phyloP scores from a whole-genome alignment of 1,284 basidiomycete species.

The Serendipita sp. region DNA sequence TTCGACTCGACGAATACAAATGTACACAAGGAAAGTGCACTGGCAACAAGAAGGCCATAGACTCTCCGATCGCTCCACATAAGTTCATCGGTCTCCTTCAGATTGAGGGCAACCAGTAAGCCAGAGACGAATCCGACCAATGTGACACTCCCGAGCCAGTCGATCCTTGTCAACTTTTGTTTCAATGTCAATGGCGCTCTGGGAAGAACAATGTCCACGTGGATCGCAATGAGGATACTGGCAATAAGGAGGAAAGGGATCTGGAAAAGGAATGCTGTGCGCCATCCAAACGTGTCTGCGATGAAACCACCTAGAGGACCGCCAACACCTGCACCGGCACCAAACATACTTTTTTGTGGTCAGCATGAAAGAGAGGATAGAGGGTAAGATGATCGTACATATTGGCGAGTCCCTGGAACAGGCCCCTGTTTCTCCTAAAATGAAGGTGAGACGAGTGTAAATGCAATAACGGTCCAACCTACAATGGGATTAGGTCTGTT shows the following conservation, averaged over 20 bases:
- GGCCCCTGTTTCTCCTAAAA: constrained; percentile 61
- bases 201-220: constrained; percentile 58
- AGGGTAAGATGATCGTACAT: constrained; percentile 36
- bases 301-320: constrained; percentile 80
- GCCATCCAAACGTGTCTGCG: constrained; percentile 61
- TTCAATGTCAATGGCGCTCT: constrained; percentile 41
- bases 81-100: constrained; percentile 70
- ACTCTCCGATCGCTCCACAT: constrained; percentile 62
- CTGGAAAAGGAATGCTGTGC: constrained; percentile 22
- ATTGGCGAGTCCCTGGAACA: constrained; percentile 83
- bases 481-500: constrained; percentile 72
- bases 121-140: constrained; percentile 62
- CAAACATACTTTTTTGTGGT: constrained; percentile 42
- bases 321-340: constrained; percentile 54
- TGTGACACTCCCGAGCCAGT: constrained; percentile 67
- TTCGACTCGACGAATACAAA: constrained; percentile 66
- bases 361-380: not conserved
- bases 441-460: constrained; percentile 5
- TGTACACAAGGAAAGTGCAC: constrained; percentile 35
- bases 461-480: constrained; percentile 21
- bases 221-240: constrained; percentile 49
- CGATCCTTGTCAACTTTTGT: constrained; percentile 57
- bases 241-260: constrained; percentile 46
- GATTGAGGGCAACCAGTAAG: constrained; percentile 59
- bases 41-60: constrained; percentile 44